Evolutionary conservation across 2,329 filamentous ascomycete species (phyloP).

Genomic region (Neofusicoccum laricinum): DNA sequence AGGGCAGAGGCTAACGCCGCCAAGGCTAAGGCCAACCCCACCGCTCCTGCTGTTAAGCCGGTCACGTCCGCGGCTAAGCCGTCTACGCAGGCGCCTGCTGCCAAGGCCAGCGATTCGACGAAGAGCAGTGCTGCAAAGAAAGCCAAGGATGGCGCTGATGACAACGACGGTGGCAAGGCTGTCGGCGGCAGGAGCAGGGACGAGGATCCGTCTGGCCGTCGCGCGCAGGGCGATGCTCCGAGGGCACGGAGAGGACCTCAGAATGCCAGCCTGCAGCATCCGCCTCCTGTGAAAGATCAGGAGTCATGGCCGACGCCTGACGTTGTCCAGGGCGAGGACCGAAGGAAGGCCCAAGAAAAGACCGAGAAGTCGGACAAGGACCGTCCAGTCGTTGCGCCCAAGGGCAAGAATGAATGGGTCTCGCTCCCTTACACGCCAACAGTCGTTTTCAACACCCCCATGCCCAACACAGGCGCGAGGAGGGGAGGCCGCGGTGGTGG

Average conservation of each 20-base stretch:
- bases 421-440: constrained; percentile 77
- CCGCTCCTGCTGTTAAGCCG: constrained; percentile 35
- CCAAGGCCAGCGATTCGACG: constrained; percentile 13
- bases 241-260: not conserved
- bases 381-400: constrained; percentile 51
- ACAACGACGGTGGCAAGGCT: constrained; percentile 22
- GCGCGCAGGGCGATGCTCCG: constrained; percentile 1
- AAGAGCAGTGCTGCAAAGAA: constrained; percentile 24
- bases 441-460: constrained; percentile 81
- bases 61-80: constrained; percentile 9
- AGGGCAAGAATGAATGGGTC: constrained; percentile 81
- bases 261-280: not conserved
- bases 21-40: constrained; percentile 36
- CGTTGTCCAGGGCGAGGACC: constrained; percentile 70
- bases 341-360: constrained; percentile 68
- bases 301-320: constrained; percentile 89
- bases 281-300: constrained; percentile 71
- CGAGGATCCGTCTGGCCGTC: constrained; percentile 26
- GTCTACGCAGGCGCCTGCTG: constrained; percentile 21
- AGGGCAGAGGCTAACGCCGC: constrained; percentile 57
- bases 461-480: constrained; percentile 52
- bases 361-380: constrained; percentile 60
- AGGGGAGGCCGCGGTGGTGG: constrained; percentile 49
- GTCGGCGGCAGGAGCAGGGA: constrained; percentile 24
- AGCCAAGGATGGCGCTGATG: constrained; percentile 18